Conservation (phyloP, 176 grass and related monocot genomes). For the Zea luxurians region DNA sequence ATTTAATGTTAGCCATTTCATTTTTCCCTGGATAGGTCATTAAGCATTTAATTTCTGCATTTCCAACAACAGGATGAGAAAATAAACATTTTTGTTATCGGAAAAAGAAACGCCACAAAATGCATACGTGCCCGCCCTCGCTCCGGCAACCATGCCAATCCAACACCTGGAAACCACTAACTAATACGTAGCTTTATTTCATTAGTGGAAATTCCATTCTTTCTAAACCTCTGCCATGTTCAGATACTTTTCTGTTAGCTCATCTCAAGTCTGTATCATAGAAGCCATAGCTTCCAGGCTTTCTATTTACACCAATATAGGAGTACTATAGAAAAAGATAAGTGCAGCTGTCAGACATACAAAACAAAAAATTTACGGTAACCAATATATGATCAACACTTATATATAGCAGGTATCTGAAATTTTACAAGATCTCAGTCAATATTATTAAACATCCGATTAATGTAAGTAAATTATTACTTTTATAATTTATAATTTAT, state of each 20-base stretch:
- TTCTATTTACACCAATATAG: neutral
- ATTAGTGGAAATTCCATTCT: slow-evolving; percentile 24
- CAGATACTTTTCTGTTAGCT: slow-evolving; percentile 11
- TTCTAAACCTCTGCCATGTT: slow-evolving; percentile 4
- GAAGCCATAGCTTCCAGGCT: neutral
- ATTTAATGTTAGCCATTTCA: neutral
- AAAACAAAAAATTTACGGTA: too few relatives aligned
- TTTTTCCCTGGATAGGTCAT: neutral
- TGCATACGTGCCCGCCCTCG: neutral
- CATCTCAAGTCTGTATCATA: slow-evolving; percentile 1
- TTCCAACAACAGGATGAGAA: neutral
- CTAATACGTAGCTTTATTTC: slow-evolving; percentile 25
- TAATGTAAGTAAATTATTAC: too few relatives aligned
- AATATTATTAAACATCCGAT: too few relatives aligned
- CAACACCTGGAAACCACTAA: slow-evolving; percentile 38
- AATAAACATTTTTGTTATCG: neutral
- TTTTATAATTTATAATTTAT: too few relatives aligned
- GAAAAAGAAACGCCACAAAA: neutral
- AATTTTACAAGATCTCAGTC: too few relatives aligned
- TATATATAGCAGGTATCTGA: too few relatives aligned
- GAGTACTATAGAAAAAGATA: neutral
- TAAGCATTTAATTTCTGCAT: neutral
- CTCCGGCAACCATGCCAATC: slow-evolving; percentile 9
- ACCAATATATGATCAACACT: too few relatives aligned
- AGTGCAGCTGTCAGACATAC: neutral